Evolutionary conservation across 2,329 filamentous ascomycete species (phyloP).

Genomic region (Coniella lustricola): DNA sequence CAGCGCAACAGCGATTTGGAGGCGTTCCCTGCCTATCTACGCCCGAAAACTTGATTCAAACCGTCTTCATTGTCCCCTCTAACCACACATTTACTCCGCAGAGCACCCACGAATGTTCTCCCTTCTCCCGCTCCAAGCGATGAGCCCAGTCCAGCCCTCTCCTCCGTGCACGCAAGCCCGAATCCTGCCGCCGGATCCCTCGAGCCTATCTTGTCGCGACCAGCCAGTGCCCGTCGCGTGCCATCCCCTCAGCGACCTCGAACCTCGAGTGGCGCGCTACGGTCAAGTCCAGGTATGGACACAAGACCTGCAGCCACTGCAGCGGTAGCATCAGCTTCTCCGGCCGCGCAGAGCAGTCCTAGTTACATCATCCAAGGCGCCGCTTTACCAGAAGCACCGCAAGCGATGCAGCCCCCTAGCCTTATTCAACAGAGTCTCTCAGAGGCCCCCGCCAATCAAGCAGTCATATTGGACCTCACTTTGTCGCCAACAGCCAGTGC

Average conservation of each 20-base stretch:
- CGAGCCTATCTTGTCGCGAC: conserved; percentile 8
- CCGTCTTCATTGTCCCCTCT: no score
- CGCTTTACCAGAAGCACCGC: not conserved
- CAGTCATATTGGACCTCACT: not conserved
- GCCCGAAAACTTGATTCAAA: no score
- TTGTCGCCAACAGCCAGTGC: not conserved
- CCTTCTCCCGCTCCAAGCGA: conserved; percentile 59
- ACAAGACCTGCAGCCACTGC: not conserved
- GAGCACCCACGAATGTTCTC: conserved; percentile 32
- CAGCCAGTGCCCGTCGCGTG: not conserved
- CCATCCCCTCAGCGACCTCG: not conserved
- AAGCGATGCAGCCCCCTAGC: conserved; percentile 9
- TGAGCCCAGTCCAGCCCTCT: conserved; percentile 43
- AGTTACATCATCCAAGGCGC: no score
- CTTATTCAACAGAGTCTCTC: not conserved
- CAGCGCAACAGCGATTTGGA: not conserved
- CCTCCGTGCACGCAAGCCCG: conserved; percentile 29
- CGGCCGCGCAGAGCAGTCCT: no score
- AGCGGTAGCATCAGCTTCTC: not conserved
- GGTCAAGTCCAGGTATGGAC: not conserved
- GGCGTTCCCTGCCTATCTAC: not conserved
- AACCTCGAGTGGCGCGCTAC: not conserved
- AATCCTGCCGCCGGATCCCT: conserved; percentile 22
- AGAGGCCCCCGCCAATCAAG: no score
- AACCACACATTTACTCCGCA: not conserved